Evolutionary conservation across 2,329 filamentous ascomycete species (phyloP).

Genomic region (Bimuria novae-zelandiae): DNA sequence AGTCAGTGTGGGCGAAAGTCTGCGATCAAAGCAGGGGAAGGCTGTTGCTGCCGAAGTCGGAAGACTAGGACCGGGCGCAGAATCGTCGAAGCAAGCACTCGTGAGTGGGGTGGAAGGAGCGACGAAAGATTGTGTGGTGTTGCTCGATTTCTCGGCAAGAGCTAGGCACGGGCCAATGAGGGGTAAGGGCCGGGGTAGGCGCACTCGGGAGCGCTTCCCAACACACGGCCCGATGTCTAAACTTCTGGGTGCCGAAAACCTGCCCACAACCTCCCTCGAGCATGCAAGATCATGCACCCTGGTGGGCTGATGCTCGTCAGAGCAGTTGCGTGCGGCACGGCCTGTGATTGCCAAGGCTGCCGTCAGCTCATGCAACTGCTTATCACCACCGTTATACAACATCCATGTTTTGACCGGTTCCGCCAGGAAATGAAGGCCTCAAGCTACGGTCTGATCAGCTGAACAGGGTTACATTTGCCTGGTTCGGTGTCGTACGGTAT

Average conservation of each 20-base stretch:
- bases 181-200: background rate
- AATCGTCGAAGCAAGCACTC: too few relatives aligned
- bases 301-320: background rate
- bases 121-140: conserved; percentile 3
- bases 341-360: background rate
- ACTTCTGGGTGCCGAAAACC: too few relatives aligned
- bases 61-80: too few relatives aligned
- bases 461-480: conserved; percentile 1
- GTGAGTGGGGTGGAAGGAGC: too few relatives aligned
- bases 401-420: background rate
- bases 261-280: too few relatives aligned
- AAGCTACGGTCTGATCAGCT: background rate
- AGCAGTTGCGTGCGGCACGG: background rate
- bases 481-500: background rate
- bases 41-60: background rate
- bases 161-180: background rate
- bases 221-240: background rate
- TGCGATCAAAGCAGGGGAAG: background rate
- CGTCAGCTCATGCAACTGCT: background rate
- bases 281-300: too few relatives aligned
- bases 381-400: background rate
- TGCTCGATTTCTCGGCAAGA: background rate
- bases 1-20: too few relatives aligned
- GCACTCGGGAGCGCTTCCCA: background rate
- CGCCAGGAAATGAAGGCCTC: background rate